phyloP scores from a whole-genome alignment of 2,329 filamentous ascomycete genomes.

The Metarhizium brunneum region DNA sequence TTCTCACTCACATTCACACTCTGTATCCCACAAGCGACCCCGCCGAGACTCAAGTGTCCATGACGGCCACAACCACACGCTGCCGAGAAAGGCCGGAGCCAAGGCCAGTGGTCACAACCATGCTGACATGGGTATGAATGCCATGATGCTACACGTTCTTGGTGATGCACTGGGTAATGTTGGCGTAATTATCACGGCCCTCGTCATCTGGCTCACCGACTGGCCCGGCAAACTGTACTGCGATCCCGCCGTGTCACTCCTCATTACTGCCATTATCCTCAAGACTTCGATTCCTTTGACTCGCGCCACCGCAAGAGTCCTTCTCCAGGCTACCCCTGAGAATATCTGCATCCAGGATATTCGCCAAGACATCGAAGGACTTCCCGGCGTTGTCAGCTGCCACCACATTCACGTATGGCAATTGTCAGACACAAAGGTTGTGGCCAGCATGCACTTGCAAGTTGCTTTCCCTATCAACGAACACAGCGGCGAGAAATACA shows the following conservation, averaged over 20 bases:
- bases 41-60: conserved; percentile 49
- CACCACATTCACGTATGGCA: conserved; percentile 99
- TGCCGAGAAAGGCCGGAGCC: conserved; percentile 53
- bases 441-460: conserved; percentile 89
- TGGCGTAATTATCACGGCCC: conserved; percentile 72
- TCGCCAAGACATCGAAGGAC: conserved; percentile 76
- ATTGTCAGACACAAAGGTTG: conserved; percentile 85
- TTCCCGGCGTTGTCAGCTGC: conserved; percentile 80
- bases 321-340: conserved; percentile 87
- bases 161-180: conserved; percentile 82
- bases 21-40: conserved; percentile 14
- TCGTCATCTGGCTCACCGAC: conserved; percentile 85
- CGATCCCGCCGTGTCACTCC: conserved; percentile 83
- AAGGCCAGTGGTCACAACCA: conserved; percentile 68
- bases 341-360: conserved; percentile 85
- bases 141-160: conserved; percentile 66
- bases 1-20: conserved; percentile 10
- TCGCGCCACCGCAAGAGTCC: conserved; percentile 71
- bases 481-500: conserved; percentile 71
- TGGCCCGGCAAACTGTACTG: conserved; percentile 78
- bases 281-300: conserved; percentile 71
- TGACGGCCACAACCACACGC: conserved; percentile 68
- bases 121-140: conserved; percentile 91
- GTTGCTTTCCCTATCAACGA: conserved; percentile 84
- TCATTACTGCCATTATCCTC: conserved; percentile 78